phyloP scores from a whole-genome alignment of 2,329 filamentous ascomycete species.

The Diaporthe velutina region DNA sequence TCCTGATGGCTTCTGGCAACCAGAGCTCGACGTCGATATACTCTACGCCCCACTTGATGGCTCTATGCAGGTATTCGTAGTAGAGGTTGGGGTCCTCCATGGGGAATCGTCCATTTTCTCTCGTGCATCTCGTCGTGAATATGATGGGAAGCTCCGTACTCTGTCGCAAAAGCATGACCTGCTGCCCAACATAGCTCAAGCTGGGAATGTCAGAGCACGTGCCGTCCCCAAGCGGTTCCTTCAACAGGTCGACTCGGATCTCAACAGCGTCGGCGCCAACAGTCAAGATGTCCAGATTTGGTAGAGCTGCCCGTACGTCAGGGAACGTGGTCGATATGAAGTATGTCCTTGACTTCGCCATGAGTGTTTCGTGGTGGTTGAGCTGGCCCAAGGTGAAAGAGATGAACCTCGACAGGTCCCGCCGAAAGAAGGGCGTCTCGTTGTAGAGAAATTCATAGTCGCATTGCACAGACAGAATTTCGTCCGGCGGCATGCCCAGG shows the following conservation, averaged over 20 bases:
- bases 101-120: slow-evolving; percentile 86
- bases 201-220: slow-evolving; percentile 77
- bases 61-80: slow-evolving; percentile 83
- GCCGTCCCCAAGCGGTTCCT: slow-evolving; percentile 76
- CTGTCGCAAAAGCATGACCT: slow-evolving; percentile 86
- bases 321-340: slow-evolving; percentile 92
- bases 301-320: slow-evolving; percentile 84
- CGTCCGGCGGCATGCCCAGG: slow-evolving; percentile 76
- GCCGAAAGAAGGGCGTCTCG: slow-evolving; percentile 76
- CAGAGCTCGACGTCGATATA: slow-evolving; percentile 92
- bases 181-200: slow-evolving; percentile 86
- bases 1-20: slow-evolving; percentile 82
- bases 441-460: slow-evolving; percentile 92
- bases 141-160: slow-evolving; percentile 91
- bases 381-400: slow-evolving; percentile 85
- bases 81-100: slow-evolving; percentile 83
- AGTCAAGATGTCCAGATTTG: slow-evolving; percentile 88
- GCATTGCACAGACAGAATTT: slow-evolving; percentile 74
- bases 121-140: slow-evolving; percentile 85
- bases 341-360: slow-evolving; percentile 83
- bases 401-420: slow-evolving; percentile 83
- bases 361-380: slow-evolving; percentile 81
- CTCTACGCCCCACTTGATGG: slow-evolving; percentile 90
- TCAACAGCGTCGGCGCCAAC: slow-evolving; percentile 90
- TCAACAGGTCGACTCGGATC: slow-evolving; percentile 84